Conservation (phyloP, 2,329 filamentous ascomycete genomes). For the Colletotrichum eremochloae region DNA sequence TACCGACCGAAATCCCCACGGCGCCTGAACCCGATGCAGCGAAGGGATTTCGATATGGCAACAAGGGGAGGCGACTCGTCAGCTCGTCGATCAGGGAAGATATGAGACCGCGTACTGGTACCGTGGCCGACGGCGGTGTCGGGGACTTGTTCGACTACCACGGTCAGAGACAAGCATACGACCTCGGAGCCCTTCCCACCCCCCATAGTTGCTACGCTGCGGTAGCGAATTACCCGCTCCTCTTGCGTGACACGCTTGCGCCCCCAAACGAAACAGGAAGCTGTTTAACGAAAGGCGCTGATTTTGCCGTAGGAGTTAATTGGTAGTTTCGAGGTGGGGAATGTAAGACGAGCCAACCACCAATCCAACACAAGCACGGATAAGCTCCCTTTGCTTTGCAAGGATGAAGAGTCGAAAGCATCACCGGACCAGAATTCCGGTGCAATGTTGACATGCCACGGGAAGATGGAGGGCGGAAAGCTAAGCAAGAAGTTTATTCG, state of each 20-base stretch:
- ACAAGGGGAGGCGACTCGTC: conserved; percentile 31
- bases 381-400: not conserved
- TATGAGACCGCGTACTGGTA: conserved; percentile 29
- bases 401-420: not conserved
- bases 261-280: conserved; percentile 41
- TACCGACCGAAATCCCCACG: not conserved
- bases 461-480: not conserved
- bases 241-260: conserved; percentile 29
- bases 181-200: not conserved
- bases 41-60: conserved; percentile 31
- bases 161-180: not conserved
- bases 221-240: not conserved
- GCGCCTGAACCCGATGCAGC: conserved; percentile 34
- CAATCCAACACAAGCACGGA: not conserved
- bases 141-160: conserved; percentile 18
- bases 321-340: conserved; percentile 29
- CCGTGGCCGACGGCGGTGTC: conserved; percentile 12
- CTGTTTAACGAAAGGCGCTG: conserved; percentile 16
- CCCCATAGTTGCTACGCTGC: not conserved
- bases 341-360: conserved; percentile 7
- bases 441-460: not conserved
- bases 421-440: not conserved
- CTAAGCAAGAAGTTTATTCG: not conserved
- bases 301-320: conserved; percentile 19
- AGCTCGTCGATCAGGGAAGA: conserved; percentile 41